These are phyloP conservation scores for Trichoderma aggressivum DNA, from an alignment of 2,329 filamentous ascomycete species.

Conservation along the genomic window DNA sequence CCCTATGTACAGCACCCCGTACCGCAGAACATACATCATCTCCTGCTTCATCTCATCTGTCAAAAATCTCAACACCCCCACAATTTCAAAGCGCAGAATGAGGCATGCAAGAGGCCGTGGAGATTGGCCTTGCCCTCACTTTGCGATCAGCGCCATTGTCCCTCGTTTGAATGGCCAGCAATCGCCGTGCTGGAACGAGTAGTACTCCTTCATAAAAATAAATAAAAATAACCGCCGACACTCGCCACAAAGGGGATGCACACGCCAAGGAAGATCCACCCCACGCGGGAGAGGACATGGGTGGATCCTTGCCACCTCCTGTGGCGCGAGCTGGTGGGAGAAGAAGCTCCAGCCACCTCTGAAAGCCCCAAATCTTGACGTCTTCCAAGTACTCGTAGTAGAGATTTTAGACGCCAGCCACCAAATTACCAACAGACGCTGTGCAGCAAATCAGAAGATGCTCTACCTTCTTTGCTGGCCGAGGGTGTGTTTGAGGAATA, in stretches of 20 bases:
- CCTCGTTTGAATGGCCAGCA: not conserved
- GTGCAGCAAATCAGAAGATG: not conserved
- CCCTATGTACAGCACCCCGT: not conserved
- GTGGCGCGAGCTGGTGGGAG: conserved; percentile 25
- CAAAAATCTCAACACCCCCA: not conserved
- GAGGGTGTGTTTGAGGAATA: not conserved
- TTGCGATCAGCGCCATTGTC: not conserved
- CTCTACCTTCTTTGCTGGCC: not conserved
- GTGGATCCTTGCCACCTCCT: conserved; percentile 24
- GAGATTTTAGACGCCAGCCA: not conserved
- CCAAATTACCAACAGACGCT: not conserved
- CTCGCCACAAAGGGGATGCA: not conserved
- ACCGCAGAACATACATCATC: not conserved
- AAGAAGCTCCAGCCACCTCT: conserved; percentile 25
- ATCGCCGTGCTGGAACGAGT: not conserved
- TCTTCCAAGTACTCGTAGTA: too few relatives aligned
- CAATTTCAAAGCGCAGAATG: not conserved
- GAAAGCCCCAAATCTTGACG: not conserved
- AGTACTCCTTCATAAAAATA: too few relatives aligned
- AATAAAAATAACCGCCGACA: conserved; percentile 2
- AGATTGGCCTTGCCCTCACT: not conserved
- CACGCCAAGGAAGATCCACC: conserved; percentile 6
- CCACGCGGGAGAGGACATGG: conserved; percentile 15
- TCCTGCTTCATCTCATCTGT: not conserved
- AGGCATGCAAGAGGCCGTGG: not conserved